Evolutionary conservation across 176 grass and related monocot species (phyloP), one percentile per base, ranked within the genome.

Genomic region (Pharus latifolius): DNA sequence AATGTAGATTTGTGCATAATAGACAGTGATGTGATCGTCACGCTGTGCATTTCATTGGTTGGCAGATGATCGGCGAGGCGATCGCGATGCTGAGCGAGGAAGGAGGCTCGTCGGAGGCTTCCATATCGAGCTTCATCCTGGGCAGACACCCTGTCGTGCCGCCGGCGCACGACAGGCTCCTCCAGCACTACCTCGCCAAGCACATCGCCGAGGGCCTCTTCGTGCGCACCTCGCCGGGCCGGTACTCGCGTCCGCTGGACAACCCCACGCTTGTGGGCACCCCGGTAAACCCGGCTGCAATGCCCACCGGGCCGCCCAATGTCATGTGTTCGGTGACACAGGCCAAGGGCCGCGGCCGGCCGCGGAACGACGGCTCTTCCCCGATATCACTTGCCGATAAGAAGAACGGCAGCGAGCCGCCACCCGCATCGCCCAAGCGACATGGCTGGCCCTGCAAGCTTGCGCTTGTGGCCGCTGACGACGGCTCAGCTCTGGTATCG

Each of bases 21-120:
- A n/a, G n/a, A n/a, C n/a, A n/a, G n/a, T n/a, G n/a, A n/a, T n/a
- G n/a, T n/a, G 28, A 37, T 59, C 17, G 7, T 1, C 30, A 37
- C 2, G 10, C 31, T 26, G 71, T 46, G 65, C 60, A 17, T 43
- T 70, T 47, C 44, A 10, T 65, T 65, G 37, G 26, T 76, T 50
- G 24, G 48, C 73, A 85, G 82, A 89, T 89, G 87, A 85, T 89
- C 32, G 73, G 48, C 9, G 67, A 71, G 20, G 87, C 87, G 7
- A 73, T 89, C 53, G 67, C 26, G 23, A n/a, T 5, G 25, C 55
- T 82, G 53, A 28, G 18, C 35, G 81, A 81, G 81, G 24, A 33
- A 8, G 73, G 87, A 10, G 82, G 78, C 17, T 78, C 55, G 16
- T 2, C 63, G 32, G 73, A 68, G 87, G 47, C 23, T 13, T 35